Evolutionary conservation across 352 stramenopile genomes (phyloP).

Genomic region (Phytophthora foliorum): DNA sequence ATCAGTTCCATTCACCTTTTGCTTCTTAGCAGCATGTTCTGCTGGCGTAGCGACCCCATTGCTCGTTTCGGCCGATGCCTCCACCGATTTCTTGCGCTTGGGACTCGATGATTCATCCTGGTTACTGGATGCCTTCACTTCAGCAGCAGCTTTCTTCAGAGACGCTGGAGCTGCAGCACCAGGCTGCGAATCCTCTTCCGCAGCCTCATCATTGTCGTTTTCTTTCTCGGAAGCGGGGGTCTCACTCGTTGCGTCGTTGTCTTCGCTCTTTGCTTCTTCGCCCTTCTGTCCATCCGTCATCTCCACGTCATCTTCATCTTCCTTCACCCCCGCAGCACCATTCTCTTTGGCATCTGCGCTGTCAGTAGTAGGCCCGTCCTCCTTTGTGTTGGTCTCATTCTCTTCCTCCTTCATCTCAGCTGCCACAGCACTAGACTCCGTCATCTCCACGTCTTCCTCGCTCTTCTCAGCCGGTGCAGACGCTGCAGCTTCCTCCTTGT

Average conservation of each 20-base stretch:
- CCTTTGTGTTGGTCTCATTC: constrained; percentile 7
- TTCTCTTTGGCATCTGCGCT: neutral
- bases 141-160: neutral
- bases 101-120: constrained; percentile 6
- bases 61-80: constrained; percentile 9
- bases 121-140: constrained; percentile 17
- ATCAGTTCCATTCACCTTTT: constrained; percentile 40
- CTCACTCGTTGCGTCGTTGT: neutral
- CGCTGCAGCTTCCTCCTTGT: neutral
- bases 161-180: neutral
- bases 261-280: constrained; percentile 17
- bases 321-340: neutral
- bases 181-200: neutral
- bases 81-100: constrained; percentile 37
- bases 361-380: constrained; percentile 4
- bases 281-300: constrained; percentile 16
- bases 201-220: neutral
- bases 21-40: constrained; percentile 45
- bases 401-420: constrained; percentile 12
- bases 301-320: constrained; percentile 14
- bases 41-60: neutral
- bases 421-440: neutral
- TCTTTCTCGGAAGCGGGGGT: neutral
- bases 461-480: neutral
- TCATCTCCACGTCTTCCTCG: constrained; percentile 7